Evolutionary conservation across 2,329 filamentous ascomycete genomes (phyloP).

Genomic region (Clarireedia hainanense): DNA sequence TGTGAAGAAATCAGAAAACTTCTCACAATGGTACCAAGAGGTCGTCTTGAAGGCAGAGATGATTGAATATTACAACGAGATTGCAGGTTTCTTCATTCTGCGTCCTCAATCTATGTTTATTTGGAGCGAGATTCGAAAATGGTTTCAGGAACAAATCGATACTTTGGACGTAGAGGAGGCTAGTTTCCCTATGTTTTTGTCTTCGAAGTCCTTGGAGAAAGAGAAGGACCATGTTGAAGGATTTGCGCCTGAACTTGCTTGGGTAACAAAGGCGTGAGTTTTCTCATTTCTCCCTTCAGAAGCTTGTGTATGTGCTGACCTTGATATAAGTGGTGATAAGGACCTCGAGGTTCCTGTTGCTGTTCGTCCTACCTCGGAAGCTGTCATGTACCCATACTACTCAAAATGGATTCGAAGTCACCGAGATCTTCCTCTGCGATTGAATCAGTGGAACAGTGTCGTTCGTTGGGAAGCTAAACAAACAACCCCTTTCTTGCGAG

Average conservation of each 20-base stretch:
- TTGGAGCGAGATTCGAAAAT: constrained; percentile 58
- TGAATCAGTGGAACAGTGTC: constrained; percentile 96
- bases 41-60: constrained; percentile 94
- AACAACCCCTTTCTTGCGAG: constrained; percentile 76
- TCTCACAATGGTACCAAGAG: constrained; percentile 95
- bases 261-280: constrained; percentile 77
- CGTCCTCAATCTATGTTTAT: constrained; percentile 63
- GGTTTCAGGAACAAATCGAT: constrained; percentile 72
- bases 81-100: constrained; percentile 94
- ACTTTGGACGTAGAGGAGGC: constrained; percentile 88
- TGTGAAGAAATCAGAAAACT: constrained; percentile 75
- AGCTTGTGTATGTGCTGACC: constrained; percentile 19
- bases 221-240: constrained; percentile 97
- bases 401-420: constrained; percentile 96
- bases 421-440: constrained; percentile 82
- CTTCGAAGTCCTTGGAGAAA: constrained; percentile 66
- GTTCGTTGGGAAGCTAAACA: constrained; percentile 98
- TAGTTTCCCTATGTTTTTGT: constrained; percentile 95
- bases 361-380: constrained; percentile 61
- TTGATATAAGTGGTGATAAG: constrained; percentile 64
- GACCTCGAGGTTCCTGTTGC: constrained; percentile 76
- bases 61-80: constrained; percentile 90
- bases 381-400: constrained; percentile 94
- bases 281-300: constrained; percentile 7
- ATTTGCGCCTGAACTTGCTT: constrained; percentile 89